Percentiles rank a stretch among this genome's conserved stretches.
phyloP scores from a whole-genome alignment of 2,329 filamentous ascomycete species.

The Sclerotinia borealis region DNA sequence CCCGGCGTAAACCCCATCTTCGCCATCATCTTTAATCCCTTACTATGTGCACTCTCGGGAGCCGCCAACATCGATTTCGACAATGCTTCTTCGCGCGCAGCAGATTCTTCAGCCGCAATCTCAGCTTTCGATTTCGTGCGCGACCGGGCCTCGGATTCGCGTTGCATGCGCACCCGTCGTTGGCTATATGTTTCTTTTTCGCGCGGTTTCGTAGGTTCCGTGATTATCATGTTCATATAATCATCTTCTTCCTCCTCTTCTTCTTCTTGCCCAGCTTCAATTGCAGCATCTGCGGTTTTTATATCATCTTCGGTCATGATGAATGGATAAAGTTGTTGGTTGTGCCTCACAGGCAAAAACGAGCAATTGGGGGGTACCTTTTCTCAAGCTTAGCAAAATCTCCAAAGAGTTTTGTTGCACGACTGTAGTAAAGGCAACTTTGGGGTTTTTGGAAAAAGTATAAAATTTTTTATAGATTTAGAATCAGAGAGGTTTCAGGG shows the following conservation, averaged over 20 bases:
- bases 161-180: constrained; percentile 37
- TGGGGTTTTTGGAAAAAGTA: background rate
- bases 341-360: background rate
- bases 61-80: constrained; percentile 63
- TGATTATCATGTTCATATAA: constrained; percentile 95
- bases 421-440: background rate
- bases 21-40: constrained; percentile 94
- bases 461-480: background rate
- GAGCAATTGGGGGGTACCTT: no score
- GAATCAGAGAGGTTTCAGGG: background rate
- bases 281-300: background rate
- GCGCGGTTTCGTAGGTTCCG: constrained; percentile 48
- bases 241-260: constrained; percentile 74
- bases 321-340: background rate
- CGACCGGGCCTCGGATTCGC: constrained; percentile 62
- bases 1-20: constrained; percentile 86
- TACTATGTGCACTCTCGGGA: constrained; percentile 56
- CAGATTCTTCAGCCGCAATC: constrained; percentile 65
- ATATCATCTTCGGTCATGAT: background rate
- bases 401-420: background rate
- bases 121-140: constrained; percentile 76
- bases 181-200: constrained; percentile 58
- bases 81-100: constrained; percentile 68
- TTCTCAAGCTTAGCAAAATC: background rate
- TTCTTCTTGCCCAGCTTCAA: background rate